These are phyloP conservation scores for Kernera saxatilis DNA, from an alignment of 345 rosid genomes.

Conservation along the genomic window DNA sequence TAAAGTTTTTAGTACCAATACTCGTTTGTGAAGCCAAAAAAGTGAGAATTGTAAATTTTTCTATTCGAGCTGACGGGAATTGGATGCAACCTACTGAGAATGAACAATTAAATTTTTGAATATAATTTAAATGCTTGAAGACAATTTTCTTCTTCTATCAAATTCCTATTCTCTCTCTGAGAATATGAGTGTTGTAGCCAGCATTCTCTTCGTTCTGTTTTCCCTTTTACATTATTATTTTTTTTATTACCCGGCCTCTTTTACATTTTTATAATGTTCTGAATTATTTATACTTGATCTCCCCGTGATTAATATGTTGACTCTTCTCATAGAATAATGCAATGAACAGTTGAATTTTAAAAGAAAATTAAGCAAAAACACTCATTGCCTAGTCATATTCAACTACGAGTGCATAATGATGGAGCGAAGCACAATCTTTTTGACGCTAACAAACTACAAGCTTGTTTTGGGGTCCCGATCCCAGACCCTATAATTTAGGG, in stretches of 20 bases:
- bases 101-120: too few species aligned
- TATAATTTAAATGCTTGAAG: neutral
- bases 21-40: too few species aligned
- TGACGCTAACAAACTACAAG: slow-evolving; percentile 9
- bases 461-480: slow-evolving; percentile 22
- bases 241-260: neutral
- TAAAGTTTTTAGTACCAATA: too few species aligned
- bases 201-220: neutral
- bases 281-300: neutral
- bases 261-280: neutral
- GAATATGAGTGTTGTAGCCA: neutral
- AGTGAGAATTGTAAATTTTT: too few species aligned
- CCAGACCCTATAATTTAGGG: neutral
- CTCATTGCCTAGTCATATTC: slow-evolving; percentile 31
- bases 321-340: slow-evolving; percentile 12
- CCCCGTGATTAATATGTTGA: slow-evolving; percentile 30
- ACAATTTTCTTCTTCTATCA: neutral
- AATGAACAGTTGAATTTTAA: neutral
- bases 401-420: slow-evolving; percentile 33
- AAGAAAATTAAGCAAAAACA: slow-evolving; percentile 14
- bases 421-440: slow-evolving; percentile 23
- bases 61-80: too few species aligned
- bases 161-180: neutral
- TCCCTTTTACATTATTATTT: neutral
- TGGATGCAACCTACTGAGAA: too few species aligned